Evolutionary conservation across 352 stramenopile species (phyloP).

Genomic region (Phytophthora citrophthora): DNA sequence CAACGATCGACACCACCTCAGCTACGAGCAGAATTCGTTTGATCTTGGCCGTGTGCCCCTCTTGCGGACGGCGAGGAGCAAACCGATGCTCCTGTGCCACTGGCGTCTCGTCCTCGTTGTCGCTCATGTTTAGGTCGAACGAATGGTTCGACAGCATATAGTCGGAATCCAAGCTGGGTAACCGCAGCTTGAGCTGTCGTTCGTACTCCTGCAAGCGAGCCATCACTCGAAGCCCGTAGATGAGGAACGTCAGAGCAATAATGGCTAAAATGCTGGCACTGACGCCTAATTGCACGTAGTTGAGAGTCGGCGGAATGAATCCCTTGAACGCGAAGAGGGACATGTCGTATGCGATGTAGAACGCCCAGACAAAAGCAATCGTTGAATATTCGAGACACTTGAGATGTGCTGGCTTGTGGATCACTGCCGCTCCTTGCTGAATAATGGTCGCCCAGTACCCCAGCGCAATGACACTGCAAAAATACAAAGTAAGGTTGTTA

Average conservation of each 20-base stretch:
- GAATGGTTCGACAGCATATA: conserved; percentile 31
- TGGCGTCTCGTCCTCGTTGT: conserved; percentile 17
- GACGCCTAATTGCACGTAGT: conserved; percentile 34
- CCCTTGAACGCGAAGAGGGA: conserved; percentile 42
- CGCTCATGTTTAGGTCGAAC: conserved; percentile 30
- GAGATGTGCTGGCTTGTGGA: conserved; percentile 33
- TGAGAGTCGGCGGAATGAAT: conserved; percentile 34
- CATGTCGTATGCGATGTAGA: conserved; percentile 42
- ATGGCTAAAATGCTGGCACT: conserved; percentile 27
- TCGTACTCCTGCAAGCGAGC: conserved; percentile 32
- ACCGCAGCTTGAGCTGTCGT: conserved; percentile 18
- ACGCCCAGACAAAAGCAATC: conserved; percentile 44
- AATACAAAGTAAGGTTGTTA: background rate
- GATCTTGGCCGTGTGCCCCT: conserved; percentile 37
- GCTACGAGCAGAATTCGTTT: conserved; percentile 35
- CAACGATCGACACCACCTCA: conserved; percentile 24
- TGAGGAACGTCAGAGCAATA: conserved; percentile 33
- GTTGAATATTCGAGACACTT: conserved; percentile 36
- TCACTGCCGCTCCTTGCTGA: conserved; percentile 45
- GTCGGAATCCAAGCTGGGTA: conserved; percentile 18
- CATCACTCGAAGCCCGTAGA: conserved; percentile 39
- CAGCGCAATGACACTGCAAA: conserved; percentile 53
- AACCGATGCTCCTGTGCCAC: conserved; percentile 16
- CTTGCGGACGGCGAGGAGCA: conserved; percentile 9
- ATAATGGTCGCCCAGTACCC: conserved; percentile 68